Conservation (phyloP, 1,284 basidiomycete genomes). For the Pterula multifida region DNA sequence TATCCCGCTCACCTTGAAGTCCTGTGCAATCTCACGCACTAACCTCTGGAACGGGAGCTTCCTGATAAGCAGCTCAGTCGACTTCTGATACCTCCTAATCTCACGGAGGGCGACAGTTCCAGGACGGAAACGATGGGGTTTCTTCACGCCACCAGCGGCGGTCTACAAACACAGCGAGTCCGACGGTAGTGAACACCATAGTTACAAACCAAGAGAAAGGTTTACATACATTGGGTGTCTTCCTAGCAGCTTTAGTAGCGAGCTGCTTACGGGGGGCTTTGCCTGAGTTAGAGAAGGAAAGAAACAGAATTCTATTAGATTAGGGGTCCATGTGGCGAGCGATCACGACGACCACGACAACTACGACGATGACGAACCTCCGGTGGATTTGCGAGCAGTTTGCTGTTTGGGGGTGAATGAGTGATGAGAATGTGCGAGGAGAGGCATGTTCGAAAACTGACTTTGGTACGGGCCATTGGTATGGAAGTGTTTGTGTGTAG, state of each 20-base stretch:
- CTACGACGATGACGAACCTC: constrained; percentile 39
- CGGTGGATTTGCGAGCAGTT: constrained; percentile 61
- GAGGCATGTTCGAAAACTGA: constrained; percentile 15
- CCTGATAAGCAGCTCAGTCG: constrained; percentile 90
- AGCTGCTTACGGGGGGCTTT: constrained; percentile 85
- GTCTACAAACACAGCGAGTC: constrained; percentile 30
- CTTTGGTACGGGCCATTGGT: constrained; percentile 68
- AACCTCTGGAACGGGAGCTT: constrained; percentile 95
- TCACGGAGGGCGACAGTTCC: constrained; percentile 98
- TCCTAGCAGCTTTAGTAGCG: constrained; percentile 83
- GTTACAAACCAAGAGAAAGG: constrained; percentile 8
- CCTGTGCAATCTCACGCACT: constrained; percentile 93
- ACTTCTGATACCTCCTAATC: constrained; percentile 96
- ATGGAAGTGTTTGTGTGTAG: constrained; percentile 18
- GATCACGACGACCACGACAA: constrained; percentile 6
- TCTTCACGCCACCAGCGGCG: constrained; percentile 93
- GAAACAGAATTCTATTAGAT: constrained; percentile 12
- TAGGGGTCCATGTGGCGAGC: constrained; percentile 11
- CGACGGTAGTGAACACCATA: constrained; percentile 3
- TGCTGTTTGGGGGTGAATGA: constrained; percentile 2
- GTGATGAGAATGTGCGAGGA: background rate
- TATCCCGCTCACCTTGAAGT: constrained; percentile 73
- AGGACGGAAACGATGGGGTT: constrained; percentile 93
- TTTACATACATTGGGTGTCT: constrained; percentile 59
- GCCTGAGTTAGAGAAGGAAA: too few relatives aligned